Base-by-base conservation (phyloP, 148 eudicot genomes). In the Fagopyrum esculentum region DNA sequence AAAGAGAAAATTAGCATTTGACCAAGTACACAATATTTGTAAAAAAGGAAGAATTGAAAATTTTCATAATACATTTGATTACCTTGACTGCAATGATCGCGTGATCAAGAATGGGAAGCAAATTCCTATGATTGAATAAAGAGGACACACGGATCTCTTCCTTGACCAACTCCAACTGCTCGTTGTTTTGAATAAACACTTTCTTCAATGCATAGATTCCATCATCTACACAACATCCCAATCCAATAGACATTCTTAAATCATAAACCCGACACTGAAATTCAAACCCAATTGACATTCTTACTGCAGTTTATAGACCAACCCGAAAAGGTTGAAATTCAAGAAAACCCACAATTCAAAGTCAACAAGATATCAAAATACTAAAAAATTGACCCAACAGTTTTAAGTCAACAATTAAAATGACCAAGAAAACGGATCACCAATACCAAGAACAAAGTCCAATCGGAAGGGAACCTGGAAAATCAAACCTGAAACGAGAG, bases 201-300 rank as follows among this genome's bases (percentile, higher is more conserved):
- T 92, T 95, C 90, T 92, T 89, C 97, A 95, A 86, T n/a, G 92
- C 99, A 84, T 92, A 95, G 50, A 91, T 92, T 74, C 97, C 99
- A 83, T 92, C 99, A 78, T 86, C 99, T 95, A 15, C 46, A 66
- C 47, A 10, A 30, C 9, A 57, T 17, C 30, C 29, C 63, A 57
- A 17, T 57, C 19, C 63, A 19, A 57, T 2, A n/a, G 6, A n/a
- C 1, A 6, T 13, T 55, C n/a, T 4, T n/a, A 4, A 49, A 49
- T 0, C 15, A 55, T 13, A 55, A 55, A 55, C n/a, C n/a, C 3
- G 17, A 55, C 59, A 55, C 7, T 15, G 17, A 16, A 55, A 13
- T 15, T 16, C 59, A 16, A n/a, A 49, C 51, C 9, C 8, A 49
- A 9, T 9, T 48, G 50, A 48, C 5, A 55, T 55, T 55, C 59